These are phyloP conservation scores for Aquanectria penicillioides DNA, from an alignment of 2,329 filamentous ascomycete species.

Conservation along the genomic window DNA sequence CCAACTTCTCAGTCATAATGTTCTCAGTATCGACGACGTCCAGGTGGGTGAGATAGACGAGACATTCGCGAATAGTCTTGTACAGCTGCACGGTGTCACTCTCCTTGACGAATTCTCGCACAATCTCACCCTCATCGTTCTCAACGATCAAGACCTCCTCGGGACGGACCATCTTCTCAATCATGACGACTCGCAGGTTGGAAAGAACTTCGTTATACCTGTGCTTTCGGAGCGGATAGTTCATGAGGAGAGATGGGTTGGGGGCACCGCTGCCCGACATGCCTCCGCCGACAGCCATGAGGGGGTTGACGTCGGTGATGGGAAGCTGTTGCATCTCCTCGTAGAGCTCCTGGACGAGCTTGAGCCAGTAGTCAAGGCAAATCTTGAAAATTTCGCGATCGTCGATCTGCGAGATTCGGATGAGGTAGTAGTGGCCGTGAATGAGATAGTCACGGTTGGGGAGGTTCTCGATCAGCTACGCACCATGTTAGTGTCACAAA, in stretches of 20 bases:
- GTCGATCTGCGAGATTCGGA: slow-evolving; percentile 97
- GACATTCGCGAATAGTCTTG: slow-evolving; percentile 96
- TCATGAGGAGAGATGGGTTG: slow-evolving; percentile 84
- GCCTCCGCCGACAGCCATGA: slow-evolving; percentile 80
- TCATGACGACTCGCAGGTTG: slow-evolving; percentile 97
- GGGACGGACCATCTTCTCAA: slow-evolving; percentile 98
- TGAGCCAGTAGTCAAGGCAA: slow-evolving; percentile 98
- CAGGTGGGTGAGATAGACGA: slow-evolving; percentile 96
- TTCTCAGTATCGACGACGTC: slow-evolving; percentile 97
- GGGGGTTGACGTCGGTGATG: slow-evolving; percentile 90
- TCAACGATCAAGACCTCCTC: slow-evolving; percentile 99
- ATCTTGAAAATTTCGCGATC: slow-evolving; percentile 99
- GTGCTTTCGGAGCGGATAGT: slow-evolving; percentile 95
- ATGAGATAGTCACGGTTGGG: slow-evolving; percentile 95
- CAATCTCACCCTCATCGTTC: slow-evolving; percentile 98
- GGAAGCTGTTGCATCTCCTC: slow-evolving; percentile 98
- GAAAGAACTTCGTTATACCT: slow-evolving; percentile 96
- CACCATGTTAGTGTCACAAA: slow-evolving; percentile 23
- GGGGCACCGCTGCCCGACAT: slow-evolving; percentile 84
- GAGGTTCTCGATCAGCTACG: slow-evolving; percentile 89
- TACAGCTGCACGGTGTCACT: slow-evolving; percentile 99
- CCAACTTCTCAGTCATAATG: slow-evolving; percentile 99
- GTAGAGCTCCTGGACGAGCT: slow-evolving; percentile 96
- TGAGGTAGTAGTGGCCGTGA: slow-evolving; percentile 97
- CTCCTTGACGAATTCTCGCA: slow-evolving; percentile 99